Evolutionary conservation across 768 basidiomycete species (phyloP).

Genomic region (Hypholoma sublateritium): DNA sequence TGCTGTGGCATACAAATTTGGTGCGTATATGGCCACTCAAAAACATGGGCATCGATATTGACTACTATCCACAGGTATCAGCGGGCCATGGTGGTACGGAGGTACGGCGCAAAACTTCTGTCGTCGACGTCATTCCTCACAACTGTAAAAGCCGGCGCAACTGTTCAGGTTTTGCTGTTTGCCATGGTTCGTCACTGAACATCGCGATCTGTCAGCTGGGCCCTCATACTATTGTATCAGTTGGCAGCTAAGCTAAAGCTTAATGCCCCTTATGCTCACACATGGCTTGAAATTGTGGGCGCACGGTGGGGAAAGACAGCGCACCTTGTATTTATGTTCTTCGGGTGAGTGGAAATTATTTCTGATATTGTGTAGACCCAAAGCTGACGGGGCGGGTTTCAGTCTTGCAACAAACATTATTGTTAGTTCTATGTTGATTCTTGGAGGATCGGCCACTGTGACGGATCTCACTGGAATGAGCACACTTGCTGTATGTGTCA

Average conservation of each 20-base stretch:
- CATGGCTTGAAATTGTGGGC: constrained; percentile 86
- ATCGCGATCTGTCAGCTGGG: too few relatives aligned
- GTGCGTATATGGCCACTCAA: constrained; percentile 19
- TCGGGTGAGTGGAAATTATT: constrained; percentile 50
- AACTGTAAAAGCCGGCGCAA: constrained; percentile 60
- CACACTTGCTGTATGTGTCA: constrained; percentile 66
- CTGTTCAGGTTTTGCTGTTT: constrained; percentile 88
- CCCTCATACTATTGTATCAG: constrained; percentile 28
- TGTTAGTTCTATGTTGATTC: constrained; percentile 82
- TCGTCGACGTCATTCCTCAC: background rate
- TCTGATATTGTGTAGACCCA: background rate
- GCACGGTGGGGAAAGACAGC: constrained; percentile 78
- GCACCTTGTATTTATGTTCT: constrained; percentile 87
- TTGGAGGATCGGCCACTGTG: constrained; percentile 87
- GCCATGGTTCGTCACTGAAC: constrained; percentile 51
- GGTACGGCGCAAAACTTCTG: constrained; percentile 14
- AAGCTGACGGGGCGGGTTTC: background rate
- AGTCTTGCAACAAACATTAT: constrained; percentile 89
- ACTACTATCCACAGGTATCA: constrained; percentile 45
- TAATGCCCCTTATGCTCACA: constrained; percentile 86
- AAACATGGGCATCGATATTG: background rate
- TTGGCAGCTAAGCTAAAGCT: constrained; percentile 90
- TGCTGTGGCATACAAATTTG: constrained; percentile 84
- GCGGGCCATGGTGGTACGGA: constrained; percentile 90
- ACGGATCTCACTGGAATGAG: constrained; percentile 86